These are phyloP conservation scores for Rosa rugosa DNA, from an alignment of 306 rosid genomes.

Conservation along the genomic window DNA sequence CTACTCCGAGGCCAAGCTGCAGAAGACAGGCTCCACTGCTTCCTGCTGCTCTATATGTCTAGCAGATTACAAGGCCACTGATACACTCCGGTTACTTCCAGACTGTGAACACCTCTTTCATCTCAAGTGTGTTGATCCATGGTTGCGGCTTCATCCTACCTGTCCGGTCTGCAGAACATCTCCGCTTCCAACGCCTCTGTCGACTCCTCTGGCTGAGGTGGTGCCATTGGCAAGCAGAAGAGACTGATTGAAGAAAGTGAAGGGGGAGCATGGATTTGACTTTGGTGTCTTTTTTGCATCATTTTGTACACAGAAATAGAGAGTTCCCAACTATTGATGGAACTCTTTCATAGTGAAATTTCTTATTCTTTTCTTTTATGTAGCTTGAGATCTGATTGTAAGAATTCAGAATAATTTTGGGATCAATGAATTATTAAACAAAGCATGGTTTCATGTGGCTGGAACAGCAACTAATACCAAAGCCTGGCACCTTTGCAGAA, in stretches of 20 bases:
- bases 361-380: constrained; percentile 8
- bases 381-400: constrained; percentile 15
- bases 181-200: constrained; percentile 81
- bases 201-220: constrained; percentile 92
- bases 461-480: not conserved
- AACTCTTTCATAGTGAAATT: constrained; percentile 16
- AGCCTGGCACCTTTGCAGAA: not conserved
- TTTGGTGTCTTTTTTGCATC: constrained; percentile 7
- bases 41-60: constrained; percentile 82
- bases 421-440: constrained; percentile 1
- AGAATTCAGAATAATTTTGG: not conserved
- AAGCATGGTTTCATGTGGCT: constrained; percentile 4
- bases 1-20: constrained; percentile 62
- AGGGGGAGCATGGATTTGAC: not conserved
- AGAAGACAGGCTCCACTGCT: constrained; percentile 42
- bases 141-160: constrained; percentile 80
- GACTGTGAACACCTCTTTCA: constrained; percentile 86
- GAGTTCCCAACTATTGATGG: constrained; percentile 20
- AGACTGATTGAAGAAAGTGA: constrained; percentile 35
- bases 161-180: constrained; percentile 95
- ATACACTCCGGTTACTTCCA: constrained; percentile 63
- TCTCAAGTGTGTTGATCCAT: constrained; percentile 71
- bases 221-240: constrained; percentile 69
- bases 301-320: not conserved
- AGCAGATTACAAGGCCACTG: constrained; percentile 63